Evolutionary conservation across 208 protist species (phyloP).

Genomic region (Vickermania spadyakhi): DNA sequence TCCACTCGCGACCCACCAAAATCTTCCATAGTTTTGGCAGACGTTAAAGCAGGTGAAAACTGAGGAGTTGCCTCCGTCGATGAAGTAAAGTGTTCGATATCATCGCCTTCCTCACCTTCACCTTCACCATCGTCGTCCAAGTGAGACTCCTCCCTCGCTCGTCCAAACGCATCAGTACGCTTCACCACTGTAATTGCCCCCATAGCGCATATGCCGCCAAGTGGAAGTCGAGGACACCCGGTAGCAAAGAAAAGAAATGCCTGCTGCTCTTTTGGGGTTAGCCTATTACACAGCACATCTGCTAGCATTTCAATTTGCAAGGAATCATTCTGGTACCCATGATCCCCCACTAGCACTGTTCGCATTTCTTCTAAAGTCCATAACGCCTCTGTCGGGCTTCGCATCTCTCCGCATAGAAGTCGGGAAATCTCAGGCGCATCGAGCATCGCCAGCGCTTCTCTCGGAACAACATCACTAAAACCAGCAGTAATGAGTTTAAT

Average conservation of each 20-base stretch:
- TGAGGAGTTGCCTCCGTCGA: not conserved
- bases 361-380: constrained; percentile 71
- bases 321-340: constrained; percentile 84
- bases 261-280: constrained; percentile 79
- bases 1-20: constrained; percentile 10
- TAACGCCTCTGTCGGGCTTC: constrained; percentile 34
- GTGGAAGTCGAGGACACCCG: constrained; percentile 77
- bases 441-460: constrained; percentile 50
- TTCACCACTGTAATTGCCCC: constrained; percentile 86
- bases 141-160: constrained; percentile 8
- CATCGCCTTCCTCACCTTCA: not conserved
- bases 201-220: constrained; percentile 70
- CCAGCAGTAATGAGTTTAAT: constrained; percentile 56
- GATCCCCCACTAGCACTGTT: constrained; percentile 76
- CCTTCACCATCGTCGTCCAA: not conserved
- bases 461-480: constrained; percentile 63
- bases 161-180: constrained; percentile 43
- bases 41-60: not conserved
- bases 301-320: constrained; percentile 66
- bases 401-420: constrained; percentile 48
- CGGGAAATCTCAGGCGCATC: constrained; percentile 48
- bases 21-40: not conserved
- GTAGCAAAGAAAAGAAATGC: constrained; percentile 86
- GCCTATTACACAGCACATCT: constrained; percentile 39
- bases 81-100: not conserved